Evolutionary conservation across 2,329 filamentous ascomycete species (phyloP), one percentile per base, ranked within the genome.

Genomic region (Rhinocladiella mackenziei): DNA sequence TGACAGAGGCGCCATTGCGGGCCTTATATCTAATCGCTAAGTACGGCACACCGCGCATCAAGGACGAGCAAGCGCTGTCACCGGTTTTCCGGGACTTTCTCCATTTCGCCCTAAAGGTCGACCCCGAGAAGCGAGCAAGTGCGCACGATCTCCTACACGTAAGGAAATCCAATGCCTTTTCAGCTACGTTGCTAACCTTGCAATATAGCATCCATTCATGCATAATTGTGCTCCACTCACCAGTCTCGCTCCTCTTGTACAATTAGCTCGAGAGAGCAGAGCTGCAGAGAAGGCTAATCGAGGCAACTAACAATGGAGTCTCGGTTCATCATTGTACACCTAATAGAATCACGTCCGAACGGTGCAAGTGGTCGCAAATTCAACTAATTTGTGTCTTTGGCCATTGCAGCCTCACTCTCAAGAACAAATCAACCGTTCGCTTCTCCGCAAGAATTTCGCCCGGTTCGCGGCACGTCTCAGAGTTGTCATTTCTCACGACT

Each of bases 1-100:
- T 98, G 47, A 97, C 89, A 28, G 92, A 98, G 65, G 94, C 88
- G 26, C 92, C 92, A 4, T 75, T 98, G 17, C 82, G 91, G 49
- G 92, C 92, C 1, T 75, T 98, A 26, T 98, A 92, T 76, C 71
- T 98, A 58, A 98, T 98, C 64, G 92, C 92, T 41, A 97, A 92
- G 23, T 95, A 95, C 61, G 92, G 92, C 35, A 97, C 92, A 11
- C 92, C 92, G 2, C 76, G 83, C 40, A 94, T 98, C 69, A 97
- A 97, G 70, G 89, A 96, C 53, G 91, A 92, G 1, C 91, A 97
- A 70, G 95, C 94, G 71, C 78, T 97, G 50, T 94, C 86, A 72
- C 96, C 95, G 73, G 91, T 91, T 3, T 96, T 98, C 73, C 80
- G 81, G 51, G 89, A 97, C 65, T 98, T 97, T 66, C 71, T 98